A percentile compares a stretch with the other conserved stretches of the same genome.
These are phyloP conservation scores for Calonectria hawksworthii DNA, from an alignment of 2,329 filamentous ascomycete species.

Conservation along the genomic window DNA sequence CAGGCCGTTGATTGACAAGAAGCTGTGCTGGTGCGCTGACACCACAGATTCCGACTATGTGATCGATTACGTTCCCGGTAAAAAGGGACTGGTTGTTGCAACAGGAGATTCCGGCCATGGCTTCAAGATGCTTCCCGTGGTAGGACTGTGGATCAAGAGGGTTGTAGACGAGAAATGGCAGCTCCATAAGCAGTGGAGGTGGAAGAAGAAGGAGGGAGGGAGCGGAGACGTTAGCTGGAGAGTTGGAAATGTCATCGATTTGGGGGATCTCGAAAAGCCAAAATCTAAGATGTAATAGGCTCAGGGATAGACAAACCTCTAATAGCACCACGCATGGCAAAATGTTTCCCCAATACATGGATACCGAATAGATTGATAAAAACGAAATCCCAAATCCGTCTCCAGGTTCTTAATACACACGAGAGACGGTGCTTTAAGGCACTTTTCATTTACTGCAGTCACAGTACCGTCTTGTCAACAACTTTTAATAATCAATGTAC, in stretches of 20 bases:
- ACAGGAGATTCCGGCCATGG: slow-evolving; percentile 72
- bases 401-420: too few relatives aligned
- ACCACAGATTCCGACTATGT: slow-evolving; percentile 71
- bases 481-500: background rate
- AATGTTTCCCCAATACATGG: too few relatives aligned
- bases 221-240: slow-evolving; percentile 51
- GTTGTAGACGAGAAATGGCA: slow-evolving; percentile 62
- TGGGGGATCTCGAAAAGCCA: background rate
- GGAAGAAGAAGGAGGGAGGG: slow-evolving; percentile 57
- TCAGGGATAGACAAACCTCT: too few relatives aligned
- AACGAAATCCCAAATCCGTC: too few relatives aligned
- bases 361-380: too few relatives aligned
- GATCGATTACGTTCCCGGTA: slow-evolving; percentile 68
- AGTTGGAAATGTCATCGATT: slow-evolving; percentile 36
- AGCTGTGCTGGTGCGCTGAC: slow-evolving; percentile 73
- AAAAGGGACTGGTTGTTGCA: slow-evolving; percentile 58
- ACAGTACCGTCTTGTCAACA: background rate
- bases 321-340: too few relatives aligned
- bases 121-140: slow-evolving; percentile 73
- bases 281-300: background rate
- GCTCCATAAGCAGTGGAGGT: slow-evolving; percentile 61
- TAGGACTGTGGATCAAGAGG: slow-evolving; percentile 64
- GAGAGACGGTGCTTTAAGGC: too few relatives aligned
- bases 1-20: slow-evolving; percentile 65
- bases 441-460: too few relatives aligned